Conservation (phyloP, 805 yeast species). For the Grigorovia yakushimaensis region DNA sequence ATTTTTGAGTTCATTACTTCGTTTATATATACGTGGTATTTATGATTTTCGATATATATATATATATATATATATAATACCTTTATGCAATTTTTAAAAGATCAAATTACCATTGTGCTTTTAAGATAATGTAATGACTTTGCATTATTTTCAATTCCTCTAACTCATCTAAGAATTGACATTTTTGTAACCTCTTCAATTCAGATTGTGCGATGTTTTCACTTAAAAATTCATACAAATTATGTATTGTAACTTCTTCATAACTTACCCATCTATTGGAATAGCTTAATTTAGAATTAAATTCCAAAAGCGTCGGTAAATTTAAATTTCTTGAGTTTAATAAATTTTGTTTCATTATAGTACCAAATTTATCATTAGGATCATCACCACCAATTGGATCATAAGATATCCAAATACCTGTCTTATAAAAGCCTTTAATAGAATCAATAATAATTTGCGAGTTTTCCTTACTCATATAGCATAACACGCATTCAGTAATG, state of each 20-base stretch:
- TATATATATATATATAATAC: too few species aligned
- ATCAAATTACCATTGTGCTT: slow-evolving; percentile 18
- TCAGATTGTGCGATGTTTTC: slow-evolving; percentile 32
- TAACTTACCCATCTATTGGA: slow-evolving; percentile 13
- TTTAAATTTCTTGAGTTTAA: slow-evolving; percentile 38
- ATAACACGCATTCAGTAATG: slow-evolving; percentile 49
- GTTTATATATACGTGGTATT: too few species aligned
- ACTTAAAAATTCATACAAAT: slow-evolving; percentile 30
- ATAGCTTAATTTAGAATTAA: slow-evolving; percentile 31
- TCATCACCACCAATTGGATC: slow-evolving; percentile 52
- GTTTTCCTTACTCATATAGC: slow-evolving; percentile 39
- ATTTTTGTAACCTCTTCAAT: slow-evolving; percentile 31
- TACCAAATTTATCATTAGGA: slow-evolving; percentile 35
- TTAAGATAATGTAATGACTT: slow-evolving; percentile 41
- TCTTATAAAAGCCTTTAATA: slow-evolving; percentile 21
- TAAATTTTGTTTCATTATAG: slow-evolving; percentile 44
- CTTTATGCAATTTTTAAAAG: too few species aligned
- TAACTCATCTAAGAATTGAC: slow-evolving; percentile 50
- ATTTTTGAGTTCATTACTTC: too few species aligned
- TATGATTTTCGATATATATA: too few species aligned
- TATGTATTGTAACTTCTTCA: slow-evolving; percentile 1
- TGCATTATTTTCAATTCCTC: slow-evolving; percentile 46
- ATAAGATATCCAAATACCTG: slow-evolving; percentile 34
- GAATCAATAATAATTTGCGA: slow-evolving; percentile 32
- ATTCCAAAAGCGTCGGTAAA: slow-evolving; percentile 31